phyloP scores from a whole-genome alignment of 2,329 filamentous ascomycete species.

The Rhynchosporium secalis region DNA sequence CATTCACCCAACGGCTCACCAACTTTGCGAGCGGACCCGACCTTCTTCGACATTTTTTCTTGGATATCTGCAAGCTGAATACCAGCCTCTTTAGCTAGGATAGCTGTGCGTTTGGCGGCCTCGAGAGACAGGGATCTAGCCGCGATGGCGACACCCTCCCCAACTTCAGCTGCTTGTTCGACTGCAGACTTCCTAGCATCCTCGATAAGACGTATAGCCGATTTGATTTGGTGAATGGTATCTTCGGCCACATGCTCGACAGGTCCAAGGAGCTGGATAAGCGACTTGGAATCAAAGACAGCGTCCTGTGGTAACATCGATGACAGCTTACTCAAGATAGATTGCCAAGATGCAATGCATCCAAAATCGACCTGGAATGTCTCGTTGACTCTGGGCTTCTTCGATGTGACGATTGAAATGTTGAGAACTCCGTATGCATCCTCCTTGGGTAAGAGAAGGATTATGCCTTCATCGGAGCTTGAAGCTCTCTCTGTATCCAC shows the following conservation, averaged over 20 bases:
- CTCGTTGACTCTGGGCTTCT: slow-evolving; percentile 61
- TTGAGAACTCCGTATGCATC: slow-evolving; percentile 60
- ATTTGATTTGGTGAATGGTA: slow-evolving; percentile 27
- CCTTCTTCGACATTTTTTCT: slow-evolving; percentile 40
- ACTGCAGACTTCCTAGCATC: slow-evolving; percentile 29
- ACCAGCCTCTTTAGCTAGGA: slow-evolving; percentile 34
- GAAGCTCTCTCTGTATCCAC: slow-evolving; percentile 49
- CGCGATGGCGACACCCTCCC: slow-evolving; percentile 26
- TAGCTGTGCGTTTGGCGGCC: slow-evolving; percentile 35
- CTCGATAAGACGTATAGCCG: slow-evolving; percentile 27
- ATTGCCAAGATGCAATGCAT: slow-evolving; percentile 31
- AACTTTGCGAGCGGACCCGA: slow-evolving; percentile 42
- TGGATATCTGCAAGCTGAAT: slow-evolving; percentile 38
- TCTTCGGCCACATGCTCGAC: slow-evolving; percentile 32
- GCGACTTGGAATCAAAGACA: slow-evolving; percentile 23
- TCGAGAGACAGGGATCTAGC: slow-evolving; percentile 34
- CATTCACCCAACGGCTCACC: slow-evolving; percentile 47
- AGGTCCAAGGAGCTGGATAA: slow-evolving; percentile 26
- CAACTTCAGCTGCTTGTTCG: slow-evolving; percentile 29
- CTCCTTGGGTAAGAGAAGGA: slow-evolving; percentile 49
- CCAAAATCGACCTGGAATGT: slow-evolving; percentile 62
- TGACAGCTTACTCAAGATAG: slow-evolving; percentile 31
- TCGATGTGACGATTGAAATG: slow-evolving; percentile 58
- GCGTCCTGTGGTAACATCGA: slow-evolving; percentile 29
- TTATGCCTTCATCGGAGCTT: slow-evolving; percentile 38